Evolutionary conservation across 2,329 filamentous ascomycete genomes (phyloP).

Genomic region (Botryotinia convoluta): DNA sequence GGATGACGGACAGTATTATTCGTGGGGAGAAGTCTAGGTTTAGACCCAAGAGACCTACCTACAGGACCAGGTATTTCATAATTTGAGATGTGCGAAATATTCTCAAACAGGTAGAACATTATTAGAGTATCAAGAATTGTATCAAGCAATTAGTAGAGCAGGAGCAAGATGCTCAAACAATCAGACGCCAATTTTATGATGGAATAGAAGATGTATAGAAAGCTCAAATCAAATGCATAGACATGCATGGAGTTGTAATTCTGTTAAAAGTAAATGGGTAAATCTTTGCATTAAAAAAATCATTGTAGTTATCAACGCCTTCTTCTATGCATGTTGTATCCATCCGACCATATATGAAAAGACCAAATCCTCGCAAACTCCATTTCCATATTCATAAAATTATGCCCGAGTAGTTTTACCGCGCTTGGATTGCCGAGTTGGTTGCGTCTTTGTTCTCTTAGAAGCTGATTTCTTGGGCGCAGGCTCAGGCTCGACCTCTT

Average conservation of each 20-base stretch:
- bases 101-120: not conserved
- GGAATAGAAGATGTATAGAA: not conserved
- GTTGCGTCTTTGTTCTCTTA: not conserved
- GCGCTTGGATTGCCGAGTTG: conserved; percentile 13
- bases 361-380: conserved; percentile 11
- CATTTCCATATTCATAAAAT: conserved; percentile 6
- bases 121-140: not conserved
- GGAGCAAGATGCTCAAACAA: not conserved
- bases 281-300: not conserved
- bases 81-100: not conserved
- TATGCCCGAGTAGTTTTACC: not conserved
- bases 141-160: not conserved
- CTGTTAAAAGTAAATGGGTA: not conserved
- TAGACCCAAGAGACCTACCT: too few species aligned
- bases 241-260: not conserved
- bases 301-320: not conserved
- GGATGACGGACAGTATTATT: accelerated
- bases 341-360: conserved; percentile 2
- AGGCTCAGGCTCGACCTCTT: not conserved
- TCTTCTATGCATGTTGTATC: conserved; percentile 7
- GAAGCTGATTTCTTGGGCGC: conserved; percentile 3
- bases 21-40: not conserved
- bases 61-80: not conserved
- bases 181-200: not conserved
- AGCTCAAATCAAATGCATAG: not conserved